These are phyloP conservation scores for Echinosophora koreensis DNA, from an alignment of 306 rosid genomes.

Conservation along the genomic window DNA sequence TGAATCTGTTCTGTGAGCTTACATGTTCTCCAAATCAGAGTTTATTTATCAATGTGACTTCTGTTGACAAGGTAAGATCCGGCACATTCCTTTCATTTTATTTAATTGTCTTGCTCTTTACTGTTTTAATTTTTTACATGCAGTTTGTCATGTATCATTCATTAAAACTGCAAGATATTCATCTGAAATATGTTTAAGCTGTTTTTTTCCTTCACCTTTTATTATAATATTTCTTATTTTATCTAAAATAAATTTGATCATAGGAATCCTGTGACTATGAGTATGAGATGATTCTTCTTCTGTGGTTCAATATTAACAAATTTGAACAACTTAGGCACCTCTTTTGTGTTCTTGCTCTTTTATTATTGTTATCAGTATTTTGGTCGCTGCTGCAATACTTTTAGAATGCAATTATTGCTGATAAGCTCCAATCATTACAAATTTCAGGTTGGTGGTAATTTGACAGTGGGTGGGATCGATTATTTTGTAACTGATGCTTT, in stretches of 20 bases:
- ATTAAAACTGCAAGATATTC: slow-evolving; percentile 33
- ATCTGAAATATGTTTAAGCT: slow-evolving; percentile 34
- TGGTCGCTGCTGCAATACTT: slow-evolving; percentile 16
- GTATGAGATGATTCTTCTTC: slow-evolving; percentile 25
- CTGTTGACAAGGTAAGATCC: slow-evolving; percentile 70
- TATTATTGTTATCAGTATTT: slow-evolving; percentile 1
- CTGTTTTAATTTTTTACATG: slow-evolving; percentile 7
- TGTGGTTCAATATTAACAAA: slow-evolving; percentile 29
- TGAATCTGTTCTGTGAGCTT: slow-evolving; percentile 97
- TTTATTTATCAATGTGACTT: slow-evolving; percentile 92
- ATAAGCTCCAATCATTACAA: slow-evolving; percentile 41
- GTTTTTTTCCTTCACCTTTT: neutral
- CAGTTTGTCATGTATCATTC: slow-evolving; percentile 28
- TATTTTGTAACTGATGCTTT: slow-evolving; percentile 76
- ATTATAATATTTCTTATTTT: slow-evolving; percentile 10
- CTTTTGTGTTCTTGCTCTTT: slow-evolving; percentile 22
- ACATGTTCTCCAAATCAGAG: slow-evolving; percentile 98
- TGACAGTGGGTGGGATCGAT: slow-evolving; percentile 88
- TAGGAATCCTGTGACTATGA: slow-evolving; percentile 8
- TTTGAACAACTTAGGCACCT: neutral
- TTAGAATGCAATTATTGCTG: slow-evolving; percentile 34
- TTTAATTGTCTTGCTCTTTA: slow-evolving; percentile 24
- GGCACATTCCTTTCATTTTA: slow-evolving; percentile 24
- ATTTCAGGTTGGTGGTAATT: slow-evolving; percentile 78
- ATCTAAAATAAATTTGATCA: neutral